Evolutionary conservation across 306 rosid genomes (phyloP).

Genomic region (Trifolium fragiferum): DNA sequence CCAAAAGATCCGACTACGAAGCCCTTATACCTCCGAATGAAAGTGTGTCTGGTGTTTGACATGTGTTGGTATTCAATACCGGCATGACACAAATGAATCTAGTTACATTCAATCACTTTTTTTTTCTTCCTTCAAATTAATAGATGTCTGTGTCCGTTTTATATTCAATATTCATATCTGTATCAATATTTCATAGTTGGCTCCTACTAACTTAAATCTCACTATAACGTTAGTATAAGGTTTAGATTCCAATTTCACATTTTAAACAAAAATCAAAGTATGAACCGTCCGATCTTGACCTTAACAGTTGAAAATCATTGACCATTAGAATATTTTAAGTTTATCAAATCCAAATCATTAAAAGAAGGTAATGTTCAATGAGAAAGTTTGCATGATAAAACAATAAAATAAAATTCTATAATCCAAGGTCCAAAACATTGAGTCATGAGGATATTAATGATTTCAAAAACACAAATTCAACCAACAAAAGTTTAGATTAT

Average conservation of each 20-base stretch:
- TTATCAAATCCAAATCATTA: neutral
- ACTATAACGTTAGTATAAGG: neutral
- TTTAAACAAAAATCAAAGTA: neutral
- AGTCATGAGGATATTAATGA: neutral
- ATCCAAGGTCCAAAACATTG: neutral
- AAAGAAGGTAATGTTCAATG: neutral
- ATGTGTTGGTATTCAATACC: neutral
- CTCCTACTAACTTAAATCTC: neutral
- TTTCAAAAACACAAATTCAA: constrained; percentile 10
- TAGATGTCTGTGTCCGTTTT: neutral
- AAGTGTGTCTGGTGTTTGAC: neutral
- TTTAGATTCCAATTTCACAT: neutral
- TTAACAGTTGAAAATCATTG: neutral
- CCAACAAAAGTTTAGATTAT: constrained; percentile 13
- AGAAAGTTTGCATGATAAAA: constrained; percentile 16
- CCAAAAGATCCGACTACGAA: too few relatives aligned
- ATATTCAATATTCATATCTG: too few relatives aligned
- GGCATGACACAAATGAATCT: neutral
- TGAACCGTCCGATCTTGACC: neutral
- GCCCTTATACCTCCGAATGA: too few relatives aligned
- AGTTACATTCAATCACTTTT: too few relatives aligned
- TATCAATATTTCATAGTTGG: neutral
- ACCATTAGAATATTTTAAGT: neutral
- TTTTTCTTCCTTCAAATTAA: too few relatives aligned
- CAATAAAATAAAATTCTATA: neutral